Evolutionary conservation across 768 basidiomycete species (phyloP).

Genomic region (Suillus fuscotomentosus): DNA sequence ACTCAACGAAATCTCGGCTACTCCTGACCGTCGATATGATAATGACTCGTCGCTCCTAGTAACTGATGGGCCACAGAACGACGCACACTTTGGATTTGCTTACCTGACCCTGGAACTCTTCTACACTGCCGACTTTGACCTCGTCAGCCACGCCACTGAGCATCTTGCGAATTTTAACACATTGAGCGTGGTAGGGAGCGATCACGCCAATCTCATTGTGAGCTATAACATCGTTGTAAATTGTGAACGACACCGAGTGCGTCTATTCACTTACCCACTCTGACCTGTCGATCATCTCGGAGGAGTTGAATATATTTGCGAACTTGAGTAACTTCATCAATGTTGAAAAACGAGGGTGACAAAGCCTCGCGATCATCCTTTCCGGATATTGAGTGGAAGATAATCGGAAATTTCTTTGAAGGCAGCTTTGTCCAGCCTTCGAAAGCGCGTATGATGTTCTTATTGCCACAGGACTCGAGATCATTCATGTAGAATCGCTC

Average conservation of each 20-base stretch:
- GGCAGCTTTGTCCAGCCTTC: constrained; percentile 28
- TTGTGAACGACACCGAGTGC: constrained; percentile 5
- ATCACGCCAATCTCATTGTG: constrained; percentile 59
- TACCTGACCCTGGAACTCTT: constrained; percentile 67
- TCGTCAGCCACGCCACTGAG: constrained; percentile 31
- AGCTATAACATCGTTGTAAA: constrained; percentile 26
- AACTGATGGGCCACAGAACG: not conserved
- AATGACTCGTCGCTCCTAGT: constrained; percentile 38
- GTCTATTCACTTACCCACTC: constrained; percentile 38
- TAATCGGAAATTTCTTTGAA: constrained; percentile 46
- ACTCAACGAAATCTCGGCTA: constrained; percentile 24
- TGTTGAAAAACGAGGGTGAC: constrained; percentile 73
- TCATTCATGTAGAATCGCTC: constrained; percentile 57
- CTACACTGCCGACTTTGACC: constrained; percentile 63
- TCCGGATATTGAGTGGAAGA: constrained; percentile 61
- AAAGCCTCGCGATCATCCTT: constrained; percentile 65
- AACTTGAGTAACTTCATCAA: constrained; percentile 55
- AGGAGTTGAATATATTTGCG: constrained; percentile 39
- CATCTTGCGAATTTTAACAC: constrained; percentile 42
- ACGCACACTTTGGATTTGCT: not conserved
- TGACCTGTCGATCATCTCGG: constrained; percentile 35
- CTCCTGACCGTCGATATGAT: constrained; percentile 41
- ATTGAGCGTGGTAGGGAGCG: constrained; percentile 62
- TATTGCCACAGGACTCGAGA: constrained; percentile 47
- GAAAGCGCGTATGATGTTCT: constrained; percentile 23